phyloP scores from a whole-genome alignment of 1,139 yeast species.

The Lodderomyces beijingensis region DNA sequence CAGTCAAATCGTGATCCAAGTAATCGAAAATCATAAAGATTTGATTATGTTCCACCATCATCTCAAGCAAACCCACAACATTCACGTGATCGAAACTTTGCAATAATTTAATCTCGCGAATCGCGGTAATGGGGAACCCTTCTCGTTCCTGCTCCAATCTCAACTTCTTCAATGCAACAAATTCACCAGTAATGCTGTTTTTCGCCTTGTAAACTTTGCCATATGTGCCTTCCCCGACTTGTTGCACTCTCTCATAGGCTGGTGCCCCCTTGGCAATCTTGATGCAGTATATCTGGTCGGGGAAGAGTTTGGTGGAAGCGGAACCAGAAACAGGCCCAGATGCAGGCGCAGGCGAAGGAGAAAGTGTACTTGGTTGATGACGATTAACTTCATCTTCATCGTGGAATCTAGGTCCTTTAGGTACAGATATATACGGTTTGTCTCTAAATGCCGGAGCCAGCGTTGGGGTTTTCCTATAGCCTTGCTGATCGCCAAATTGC shows the following conservation, averaged over 20 bases:
- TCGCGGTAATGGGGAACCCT: constrained; percentile 94
- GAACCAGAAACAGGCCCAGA: background rate
- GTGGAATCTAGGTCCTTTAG: constrained; percentile 3
- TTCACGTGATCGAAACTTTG: constrained; percentile 86
- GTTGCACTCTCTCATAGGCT: constrained; percentile 37
- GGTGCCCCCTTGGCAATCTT: constrained; percentile 24
- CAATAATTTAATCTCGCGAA: constrained; percentile 81
- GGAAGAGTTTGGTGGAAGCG: constrained; percentile 4
- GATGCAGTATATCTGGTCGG: constrained; percentile 29
- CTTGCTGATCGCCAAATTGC: constrained; percentile 6
- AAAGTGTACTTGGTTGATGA: constrained; percentile 1
- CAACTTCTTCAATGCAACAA: constrained; percentile 79
- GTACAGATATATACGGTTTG: background rate
- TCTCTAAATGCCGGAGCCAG: background rate
- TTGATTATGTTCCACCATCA: constrained; percentile 80
- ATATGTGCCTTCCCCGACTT: constrained; percentile 50
- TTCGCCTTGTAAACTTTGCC: constrained; percentile 54
- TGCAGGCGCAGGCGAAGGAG: background rate
- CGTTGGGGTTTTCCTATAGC: background rate
- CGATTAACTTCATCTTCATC: constrained; percentile 2
- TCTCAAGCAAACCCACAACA: constrained; percentile 76
- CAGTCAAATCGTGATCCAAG: constrained; percentile 90
- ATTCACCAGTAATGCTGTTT: constrained; percentile 60
- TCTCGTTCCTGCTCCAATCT: constrained; percentile 85
- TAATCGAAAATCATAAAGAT: constrained; percentile 92